Percentiles rank a stretch among this genome's conserved stretches.
Evolutionary conservation across 371 early-diverging fungal species (phyloP).

Genomic region (Mortierella sp.): DNA sequence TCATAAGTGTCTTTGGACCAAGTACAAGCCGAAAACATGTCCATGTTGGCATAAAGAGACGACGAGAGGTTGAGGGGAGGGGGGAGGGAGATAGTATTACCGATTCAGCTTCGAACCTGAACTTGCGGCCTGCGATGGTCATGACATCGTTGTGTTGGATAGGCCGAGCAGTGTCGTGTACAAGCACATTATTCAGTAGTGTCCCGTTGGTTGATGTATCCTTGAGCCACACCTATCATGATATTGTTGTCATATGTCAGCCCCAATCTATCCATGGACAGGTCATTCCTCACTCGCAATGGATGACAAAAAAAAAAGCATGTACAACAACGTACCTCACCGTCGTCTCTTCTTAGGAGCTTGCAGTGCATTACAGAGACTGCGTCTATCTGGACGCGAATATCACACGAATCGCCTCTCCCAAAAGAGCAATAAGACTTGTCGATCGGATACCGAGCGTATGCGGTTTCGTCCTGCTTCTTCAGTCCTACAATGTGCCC

Average conservation of each 20-base stretch:
- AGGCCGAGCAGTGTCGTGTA: conserved; percentile 39
- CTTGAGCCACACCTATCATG: conserved; percentile 39
- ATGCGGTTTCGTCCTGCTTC: conserved; percentile 25
- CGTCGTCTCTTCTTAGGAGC: conserved; percentile 40
- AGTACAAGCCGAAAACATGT: too few species aligned
- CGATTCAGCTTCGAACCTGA: conserved; percentile 29
- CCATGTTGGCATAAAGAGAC: too few species aligned
- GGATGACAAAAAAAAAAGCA: background rate
- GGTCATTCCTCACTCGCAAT: too few species aligned
- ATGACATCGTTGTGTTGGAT: conserved; percentile 35
- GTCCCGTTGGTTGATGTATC: conserved; percentile 43
- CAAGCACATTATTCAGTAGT: conserved; percentile 33
- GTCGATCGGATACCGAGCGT: conserved; percentile 40
- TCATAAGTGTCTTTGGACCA: too few species aligned
- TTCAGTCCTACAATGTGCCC: conserved; percentile 34
- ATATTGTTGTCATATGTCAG: background rate
- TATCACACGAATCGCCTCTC: conserved; percentile 20
- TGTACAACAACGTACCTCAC: conserved; percentile 27
- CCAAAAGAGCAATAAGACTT: conserved; percentile 47
- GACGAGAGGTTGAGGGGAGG: too few species aligned
- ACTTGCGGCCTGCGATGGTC: conserved; percentile 41
- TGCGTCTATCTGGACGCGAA: conserved; percentile 34
- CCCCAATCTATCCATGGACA: too few species aligned
- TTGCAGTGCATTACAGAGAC: conserved; percentile 45
- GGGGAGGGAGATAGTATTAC: too few species aligned